Evolutionary conservation across 1,139 yeast species (phyloP).

Genomic region (Debaryomycetaceae sp.): DNA sequence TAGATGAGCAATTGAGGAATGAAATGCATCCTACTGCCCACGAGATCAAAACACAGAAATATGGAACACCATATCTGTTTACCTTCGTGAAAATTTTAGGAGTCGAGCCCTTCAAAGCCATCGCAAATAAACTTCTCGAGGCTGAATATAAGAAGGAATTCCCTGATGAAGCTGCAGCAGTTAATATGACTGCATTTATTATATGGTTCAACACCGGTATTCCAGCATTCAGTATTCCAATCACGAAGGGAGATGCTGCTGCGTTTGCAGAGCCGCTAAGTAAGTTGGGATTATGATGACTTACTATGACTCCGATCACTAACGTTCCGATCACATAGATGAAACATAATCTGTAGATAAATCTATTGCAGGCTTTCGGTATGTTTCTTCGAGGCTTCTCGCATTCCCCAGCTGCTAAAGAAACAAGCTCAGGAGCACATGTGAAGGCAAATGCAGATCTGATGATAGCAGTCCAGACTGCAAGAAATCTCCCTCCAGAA

Average conservation of each 20-base stretch:
- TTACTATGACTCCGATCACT: constrained; percentile 34
- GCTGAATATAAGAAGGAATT: constrained; percentile 71
- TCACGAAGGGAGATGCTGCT: constrained; percentile 48
- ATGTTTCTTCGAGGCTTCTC: constrained; percentile 38
- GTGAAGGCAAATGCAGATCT: constrained; percentile 44
- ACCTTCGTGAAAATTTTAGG: constrained; percentile 55
- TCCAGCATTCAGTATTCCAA: constrained; percentile 55
- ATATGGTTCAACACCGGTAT: constrained; percentile 60
- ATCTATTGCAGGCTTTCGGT: constrained; percentile 33
- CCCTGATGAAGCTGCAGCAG: constrained; percentile 68
- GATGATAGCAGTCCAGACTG: constrained; percentile 41
- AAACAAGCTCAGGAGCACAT: constrained; percentile 45
- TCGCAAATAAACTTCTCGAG: constrained; percentile 64
- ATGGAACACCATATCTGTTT: constrained; percentile 64
- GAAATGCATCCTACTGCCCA: constrained; percentile 36
- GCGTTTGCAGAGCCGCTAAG: constrained; percentile 35
- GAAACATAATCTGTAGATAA: constrained; percentile 33
- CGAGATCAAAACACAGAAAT: constrained; percentile 7
- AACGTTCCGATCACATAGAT: constrained; percentile 29
- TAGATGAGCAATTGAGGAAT: constrained; percentile 33
- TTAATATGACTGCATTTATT: constrained; percentile 62
- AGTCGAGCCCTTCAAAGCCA: constrained; percentile 61
- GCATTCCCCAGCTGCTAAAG: constrained; percentile 37
- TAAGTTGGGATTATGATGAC: constrained; percentile 22
- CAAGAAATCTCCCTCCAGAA: constrained; percentile 53